Base-by-base conservation (phyloP, 805 yeast species). In the Candida manassasensis region DNA sequence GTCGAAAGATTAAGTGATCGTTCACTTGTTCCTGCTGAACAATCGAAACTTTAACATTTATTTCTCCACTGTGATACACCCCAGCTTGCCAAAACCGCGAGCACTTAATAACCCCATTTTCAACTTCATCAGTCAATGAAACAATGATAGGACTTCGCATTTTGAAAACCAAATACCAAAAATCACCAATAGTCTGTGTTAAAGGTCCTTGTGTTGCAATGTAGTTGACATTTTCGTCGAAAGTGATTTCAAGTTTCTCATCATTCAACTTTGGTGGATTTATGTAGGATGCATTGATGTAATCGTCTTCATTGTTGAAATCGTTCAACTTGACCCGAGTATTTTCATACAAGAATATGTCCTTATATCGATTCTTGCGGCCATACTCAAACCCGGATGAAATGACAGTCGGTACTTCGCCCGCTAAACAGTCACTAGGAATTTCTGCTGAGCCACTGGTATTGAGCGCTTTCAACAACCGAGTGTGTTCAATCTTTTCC, bases 201-300 rank as follows among this genome's bases (percentile, higher is more conserved):
- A 84, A 57, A 2, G 98, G 98, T 2, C 96, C 98, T 56, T 90
- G 96, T 1, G 94, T 75, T 0, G 95, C 96, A 48, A 89, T 84
- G 42, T 60, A 65, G 28, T 44, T 53, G 34, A 49, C 43, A 11
- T 45, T 41, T 3, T 38, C 26, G 3, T 36, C 21, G 21, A 12
- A 14, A 11, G 19, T 21, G 9, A 12, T 7, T 6, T 16, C 27
- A 11, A 19, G 3, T 21, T 17, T 8, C 11, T 21, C 28, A n/a
- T 36, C 34, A 3, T 14, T 28, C 17, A 18, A 21, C n/a, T 39
- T 27, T 14, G 45, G 34, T 1, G 62, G 52, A 25, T 54, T 42
- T n/a, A 59, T 37, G 59, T 85, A 83, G 16, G 89, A 85, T 0
- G 97, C 98, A 59, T 89, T 89, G 48, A 89, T 86, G 55, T 89